These are phyloP conservation scores for Crucibulum laeve DNA, from an alignment of 768 basidiomycete species.

Conservation along the genomic window DNA sequence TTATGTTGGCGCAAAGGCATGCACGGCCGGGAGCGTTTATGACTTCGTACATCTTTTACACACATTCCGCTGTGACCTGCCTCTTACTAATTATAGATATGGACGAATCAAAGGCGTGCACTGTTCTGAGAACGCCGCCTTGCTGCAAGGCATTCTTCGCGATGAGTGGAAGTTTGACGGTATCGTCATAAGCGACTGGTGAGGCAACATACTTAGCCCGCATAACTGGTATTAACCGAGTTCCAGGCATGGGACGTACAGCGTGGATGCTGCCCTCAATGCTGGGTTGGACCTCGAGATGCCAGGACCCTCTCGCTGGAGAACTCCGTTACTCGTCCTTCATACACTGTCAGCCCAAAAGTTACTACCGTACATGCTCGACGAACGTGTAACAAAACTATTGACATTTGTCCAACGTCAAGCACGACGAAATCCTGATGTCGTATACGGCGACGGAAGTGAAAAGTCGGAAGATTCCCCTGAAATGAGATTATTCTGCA, in stretches of 20 bases:
- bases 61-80: background rate
- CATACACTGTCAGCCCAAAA: constrained; percentile 42
- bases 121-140: constrained; percentile 59
- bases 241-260: constrained; percentile 66
- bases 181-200: constrained; percentile 79
- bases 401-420: constrained; percentile 56
- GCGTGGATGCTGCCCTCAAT: constrained; percentile 62
- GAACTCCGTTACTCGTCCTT: constrained; percentile 37
- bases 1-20: constrained; percentile 64
- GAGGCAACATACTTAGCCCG: constrained; percentile 5
- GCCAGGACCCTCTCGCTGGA: constrained; percentile 73
- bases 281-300: constrained; percentile 78
- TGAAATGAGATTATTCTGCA: constrained; percentile 46
- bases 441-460: constrained; percentile 58
- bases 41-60: constrained; percentile 46
- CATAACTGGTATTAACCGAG: constrained; percentile 1
- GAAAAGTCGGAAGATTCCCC: constrained; percentile 53
- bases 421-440: constrained; percentile 48
- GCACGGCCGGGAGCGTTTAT: constrained; percentile 63
- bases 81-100: constrained; percentile 37
- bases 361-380: constrained; percentile 36
- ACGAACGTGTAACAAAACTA: constrained; percentile 46
- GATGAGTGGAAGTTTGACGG: constrained; percentile 74
- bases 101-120: constrained; percentile 72
- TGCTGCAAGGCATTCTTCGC: constrained; percentile 62